A percentile compares a stretch with the other conserved stretches of the same genome.
Conservation (phyloP, 441 rosid species). For the Arabidopsis lyrata region DNA sequence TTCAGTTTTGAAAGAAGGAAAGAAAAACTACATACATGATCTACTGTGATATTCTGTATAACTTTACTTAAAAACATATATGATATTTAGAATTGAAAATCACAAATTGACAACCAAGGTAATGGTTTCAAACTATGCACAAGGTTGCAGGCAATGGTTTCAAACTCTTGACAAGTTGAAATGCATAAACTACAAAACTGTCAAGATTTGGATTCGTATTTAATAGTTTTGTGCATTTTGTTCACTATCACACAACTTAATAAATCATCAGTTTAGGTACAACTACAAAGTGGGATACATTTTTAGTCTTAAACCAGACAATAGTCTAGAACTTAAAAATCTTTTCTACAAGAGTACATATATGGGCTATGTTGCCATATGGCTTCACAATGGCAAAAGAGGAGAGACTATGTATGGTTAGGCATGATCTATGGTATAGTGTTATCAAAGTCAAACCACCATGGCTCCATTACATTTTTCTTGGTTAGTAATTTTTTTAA, state of each 20-base stretch:
- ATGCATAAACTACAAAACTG: not conserved
- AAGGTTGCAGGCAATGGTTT: no score
- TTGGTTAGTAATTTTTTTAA: not conserved
- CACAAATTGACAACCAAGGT: no score
- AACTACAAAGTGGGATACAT: no score
- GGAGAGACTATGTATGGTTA: not conserved
- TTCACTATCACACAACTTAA: no score
- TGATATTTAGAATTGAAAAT: not conserved
- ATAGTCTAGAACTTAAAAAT: no score
- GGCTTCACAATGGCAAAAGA: not conserved
- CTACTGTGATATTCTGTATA: no score
- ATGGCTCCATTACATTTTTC: not conserved
- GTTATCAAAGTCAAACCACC: not conserved
- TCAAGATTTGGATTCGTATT: not conserved
- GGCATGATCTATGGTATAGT: slow-evolving; percentile 13
- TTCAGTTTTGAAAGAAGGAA: not conserved
- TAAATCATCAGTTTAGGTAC: no score
- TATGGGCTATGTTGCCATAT: no score
- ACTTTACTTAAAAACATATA: not conserved
- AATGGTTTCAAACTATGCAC: no score
- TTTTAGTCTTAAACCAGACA: no score
- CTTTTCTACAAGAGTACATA: no score
- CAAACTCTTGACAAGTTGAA: not conserved
- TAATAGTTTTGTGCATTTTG: not conserved
- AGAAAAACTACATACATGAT: not conserved